These are phyloP conservation scores for Coprinellus micaceus DNA, from an alignment of 768 basidiomycete genomes.

Conservation along the genomic window DNA sequence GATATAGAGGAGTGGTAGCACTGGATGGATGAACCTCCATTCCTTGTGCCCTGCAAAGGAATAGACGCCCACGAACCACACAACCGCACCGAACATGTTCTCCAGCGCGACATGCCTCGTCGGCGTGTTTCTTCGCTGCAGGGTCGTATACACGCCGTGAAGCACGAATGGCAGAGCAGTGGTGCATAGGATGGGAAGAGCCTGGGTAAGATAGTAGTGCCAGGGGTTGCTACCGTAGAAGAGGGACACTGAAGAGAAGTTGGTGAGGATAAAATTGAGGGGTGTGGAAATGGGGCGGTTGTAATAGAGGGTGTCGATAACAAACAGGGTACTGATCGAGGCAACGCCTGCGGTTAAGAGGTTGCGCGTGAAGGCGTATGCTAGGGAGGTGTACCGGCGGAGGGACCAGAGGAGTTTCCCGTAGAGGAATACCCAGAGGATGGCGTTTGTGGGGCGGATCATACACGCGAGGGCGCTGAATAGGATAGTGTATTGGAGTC, in stretches of 20 bases:
- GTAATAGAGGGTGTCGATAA: slow-evolving; percentile 72
- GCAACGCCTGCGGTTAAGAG: slow-evolving; percentile 17
- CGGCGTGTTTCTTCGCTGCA: slow-evolving; percentile 20
- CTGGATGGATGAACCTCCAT: slow-evolving; percentile 97
- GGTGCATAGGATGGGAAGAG: slow-evolving; percentile 75
- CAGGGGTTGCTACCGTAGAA: slow-evolving; percentile 86
- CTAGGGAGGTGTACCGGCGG: slow-evolving; percentile 29
- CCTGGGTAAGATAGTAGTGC: slow-evolving; percentile 90
- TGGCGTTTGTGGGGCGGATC: slow-evolving; percentile 82
- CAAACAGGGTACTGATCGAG: slow-evolving; percentile 30
- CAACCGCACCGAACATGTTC: slow-evolving; percentile 45
- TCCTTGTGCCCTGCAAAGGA: slow-evolving; percentile 92
- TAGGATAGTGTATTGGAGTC: slow-evolving; percentile 34
- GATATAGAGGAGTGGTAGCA: too few species aligned
- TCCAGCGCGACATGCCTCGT: slow-evolving; percentile 22
- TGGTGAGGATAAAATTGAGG: slow-evolving; percentile 78
- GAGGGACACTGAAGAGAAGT: slow-evolving; percentile 80
- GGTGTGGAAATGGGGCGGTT: slow-evolving; percentile 65
- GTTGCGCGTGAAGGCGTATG: slow-evolving; percentile 23
- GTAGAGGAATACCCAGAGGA: slow-evolving; percentile 81
- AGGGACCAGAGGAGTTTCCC: slow-evolving; percentile 52
- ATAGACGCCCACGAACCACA: slow-evolving; percentile 66
- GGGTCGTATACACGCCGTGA: slow-evolving; percentile 49
- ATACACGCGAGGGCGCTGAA: slow-evolving; percentile 78
- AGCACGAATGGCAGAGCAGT: slow-evolving; percentile 70